Base-by-base conservation (phyloP, 2,329 filamentous ascomycete genomes). In the Laburnicola sp. region DNA sequence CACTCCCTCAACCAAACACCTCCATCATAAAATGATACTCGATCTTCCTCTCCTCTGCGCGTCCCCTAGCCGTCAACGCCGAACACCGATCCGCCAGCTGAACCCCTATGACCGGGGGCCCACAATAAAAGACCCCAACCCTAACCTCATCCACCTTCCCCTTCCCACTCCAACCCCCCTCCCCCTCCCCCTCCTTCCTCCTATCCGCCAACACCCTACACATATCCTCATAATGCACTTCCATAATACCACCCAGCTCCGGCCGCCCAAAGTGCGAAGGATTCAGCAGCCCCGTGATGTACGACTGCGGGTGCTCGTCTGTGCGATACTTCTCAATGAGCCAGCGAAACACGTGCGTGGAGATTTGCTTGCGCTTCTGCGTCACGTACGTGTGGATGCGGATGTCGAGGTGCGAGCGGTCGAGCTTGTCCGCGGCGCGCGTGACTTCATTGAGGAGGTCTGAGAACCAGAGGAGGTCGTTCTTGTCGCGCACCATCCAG, bases 11-110 rank as follows among this genome's bases (percentile, higher is more conserved):
- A 2, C 76, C 78, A 70, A 84, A 84, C 0, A 83, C 80, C 57
- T 83, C 81, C 48, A 81, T 81, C 75, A 82, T 80, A 46, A 84
- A 84, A 46, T 80, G 73, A 63, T 84, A 84, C 60, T 81, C 73
- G 28, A 84, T 74, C 59, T 76, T 78, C 42, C 75, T 77, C 11
- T 76, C 78, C 55, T 82, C 80, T n/a, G 76, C 69, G 27, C 79
- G 71, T 0, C 78, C 80, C 54, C 79, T 75, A 1, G 77, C 71
- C 7, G 78, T 82, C 58, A 84, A 63, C 53, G 75, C 69, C 4
- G 75, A 68, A 51, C 81, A 84, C 55, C 78, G 75, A 68, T 84
- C 81, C 7, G 80, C 79, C 56, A 84, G 56, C 35, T 82, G 77
- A 61, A 80, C 55, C 2, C 82, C 80, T n/a, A 84, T 78, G 1